Evolutionary conservation across 495 filamentous ascomycete genomes (phyloP).

Genomic region (Jackrogersella multiformis): DNA sequence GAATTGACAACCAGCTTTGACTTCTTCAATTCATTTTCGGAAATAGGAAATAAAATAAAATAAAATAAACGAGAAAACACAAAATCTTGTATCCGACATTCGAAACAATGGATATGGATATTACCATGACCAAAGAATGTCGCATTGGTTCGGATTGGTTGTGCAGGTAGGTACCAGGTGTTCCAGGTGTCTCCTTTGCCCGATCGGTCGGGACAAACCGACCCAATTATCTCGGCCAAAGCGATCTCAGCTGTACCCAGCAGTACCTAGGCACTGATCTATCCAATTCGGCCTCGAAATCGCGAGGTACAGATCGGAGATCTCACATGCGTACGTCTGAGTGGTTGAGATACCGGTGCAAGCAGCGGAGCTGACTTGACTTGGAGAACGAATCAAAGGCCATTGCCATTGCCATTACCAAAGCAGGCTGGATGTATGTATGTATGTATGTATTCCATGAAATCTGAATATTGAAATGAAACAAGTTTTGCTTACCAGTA

Average conservation of each 20-base stretch:
- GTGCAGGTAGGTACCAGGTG: no score
- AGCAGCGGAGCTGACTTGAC: conserved; percentile 11
- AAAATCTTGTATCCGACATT: not conserved
- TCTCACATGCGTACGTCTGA: conserved; percentile 19
- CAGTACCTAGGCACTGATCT: no score
- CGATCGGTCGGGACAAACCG: not conserved
- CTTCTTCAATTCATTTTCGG: not conserved
- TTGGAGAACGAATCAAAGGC: conserved; percentile 35
- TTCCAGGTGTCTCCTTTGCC: not conserved
- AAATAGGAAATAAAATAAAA: no score
- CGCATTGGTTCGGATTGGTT: not conserved
- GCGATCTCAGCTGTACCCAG: not conserved
- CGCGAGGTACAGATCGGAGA: conserved; percentile 17
- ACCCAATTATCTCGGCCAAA: conserved; percentile 8
- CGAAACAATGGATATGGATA: not conserved
- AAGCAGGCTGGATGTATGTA: conserved; percentile 17
- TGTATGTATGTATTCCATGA: conserved; percentile 25
- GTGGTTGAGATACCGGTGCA: conserved; percentile 15
- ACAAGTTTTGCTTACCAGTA: conserved; percentile 70
- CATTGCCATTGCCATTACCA: conserved; percentile 16
- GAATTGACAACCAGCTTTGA: not conserved
- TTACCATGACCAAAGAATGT: not conserved
- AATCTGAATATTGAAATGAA: conserved; percentile 29
- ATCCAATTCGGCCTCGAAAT: conserved; percentile 8
- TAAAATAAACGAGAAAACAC: not conserved